phyloP scores from a whole-genome alignment of 345 rosid genomes.

The Moringa oleifera region DNA sequence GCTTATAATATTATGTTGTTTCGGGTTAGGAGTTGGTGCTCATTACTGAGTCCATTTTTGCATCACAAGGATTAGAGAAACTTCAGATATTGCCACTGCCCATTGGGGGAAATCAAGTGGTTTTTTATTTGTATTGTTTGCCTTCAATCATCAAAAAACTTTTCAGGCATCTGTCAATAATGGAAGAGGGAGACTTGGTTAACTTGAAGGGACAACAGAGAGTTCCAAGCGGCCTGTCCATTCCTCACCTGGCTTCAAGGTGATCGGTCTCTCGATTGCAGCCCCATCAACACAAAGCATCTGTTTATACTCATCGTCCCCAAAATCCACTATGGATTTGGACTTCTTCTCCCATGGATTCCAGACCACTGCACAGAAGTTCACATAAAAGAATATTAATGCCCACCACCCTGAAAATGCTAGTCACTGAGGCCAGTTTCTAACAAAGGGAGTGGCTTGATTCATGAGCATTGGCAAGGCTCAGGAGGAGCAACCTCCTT shows the following conservation, averaged over 20 bases:
- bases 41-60: conserved; percentile 13
- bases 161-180: conserved; percentile 2
- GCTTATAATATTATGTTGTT: not conserved
- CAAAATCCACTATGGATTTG: conserved; percentile 63
- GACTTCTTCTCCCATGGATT: conserved; percentile 99
- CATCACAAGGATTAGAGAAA: not conserved
- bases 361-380: conserved; percentile 66
- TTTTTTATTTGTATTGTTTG: conserved; percentile 12
- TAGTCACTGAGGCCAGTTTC: too few species aligned
- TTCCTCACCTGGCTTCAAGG: conserved; percentile 91
- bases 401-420: too few species aligned
- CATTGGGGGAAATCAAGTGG: conserved; percentile 14
- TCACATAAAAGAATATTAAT: too few species aligned
- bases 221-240: conserved; percentile 85
- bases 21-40: conserved; percentile 15
- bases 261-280: conserved; percentile 70
- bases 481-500: too few species aligned
- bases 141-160: conserved; percentile 11
- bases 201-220: conserved; percentile 52
- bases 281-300: conserved; percentile 93
- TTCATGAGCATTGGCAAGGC: too few species aligned
- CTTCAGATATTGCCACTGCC: not conserved
- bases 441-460: too few species aligned
- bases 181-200: conserved; percentile 8
- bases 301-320: conserved; percentile 87